A percentile compares a stretch with the other conserved stretches of the same genome.
phyloP scores from a whole-genome alignment of 2,329 filamentous ascomycete genomes.

The Gyromitra esculenta region DNA sequence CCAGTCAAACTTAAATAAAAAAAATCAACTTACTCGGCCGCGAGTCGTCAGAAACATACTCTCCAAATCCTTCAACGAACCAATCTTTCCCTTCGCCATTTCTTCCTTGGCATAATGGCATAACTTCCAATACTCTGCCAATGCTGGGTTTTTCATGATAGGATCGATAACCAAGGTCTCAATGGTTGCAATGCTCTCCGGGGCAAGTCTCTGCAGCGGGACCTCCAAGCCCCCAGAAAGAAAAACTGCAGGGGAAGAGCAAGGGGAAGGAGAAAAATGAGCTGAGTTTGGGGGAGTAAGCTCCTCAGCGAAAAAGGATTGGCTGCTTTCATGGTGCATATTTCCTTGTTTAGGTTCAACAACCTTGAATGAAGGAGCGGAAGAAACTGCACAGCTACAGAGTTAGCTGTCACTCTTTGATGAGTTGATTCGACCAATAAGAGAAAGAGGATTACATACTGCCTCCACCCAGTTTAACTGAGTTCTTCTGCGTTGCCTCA shows the following conservation, averaged over 20 bases:
- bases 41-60: slow-evolving; percentile 18
- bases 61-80: slow-evolving; percentile 46
- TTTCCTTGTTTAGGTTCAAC: slow-evolving; percentile 1
- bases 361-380: not conserved
- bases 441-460: not conserved
- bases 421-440: not conserved
- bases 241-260: slow-evolving; percentile 3
- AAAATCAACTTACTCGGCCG: slow-evolving; percentile 21
- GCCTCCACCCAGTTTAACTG: not conserved
- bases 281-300: slow-evolving; percentile 46
- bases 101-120: slow-evolving; percentile 18
- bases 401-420: not conserved
- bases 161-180: slow-evolving; percentile 27
- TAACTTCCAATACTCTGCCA: slow-evolving; percentile 26
- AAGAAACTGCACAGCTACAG: slow-evolving; percentile 7
- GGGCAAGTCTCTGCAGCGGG: slow-evolving; percentile 4
- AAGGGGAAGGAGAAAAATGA: slow-evolving; percentile 34
- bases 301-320: slow-evolving; percentile 19
- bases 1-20: not conserved
- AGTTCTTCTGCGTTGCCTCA: not conserved
- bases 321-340: not conserved
- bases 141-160: not conserved
- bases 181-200: slow-evolving; percentile 32
- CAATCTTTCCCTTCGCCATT: slow-evolving; percentile 29
- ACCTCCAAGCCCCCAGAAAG: not conserved